Percentiles rank a stretch among this genome's conserved stretches.
These are phyloP conservation scores for Gomphus sp. DNA, from an alignment of 1,284 basidiomycete genomes.

Conservation along the genomic window DNA sequence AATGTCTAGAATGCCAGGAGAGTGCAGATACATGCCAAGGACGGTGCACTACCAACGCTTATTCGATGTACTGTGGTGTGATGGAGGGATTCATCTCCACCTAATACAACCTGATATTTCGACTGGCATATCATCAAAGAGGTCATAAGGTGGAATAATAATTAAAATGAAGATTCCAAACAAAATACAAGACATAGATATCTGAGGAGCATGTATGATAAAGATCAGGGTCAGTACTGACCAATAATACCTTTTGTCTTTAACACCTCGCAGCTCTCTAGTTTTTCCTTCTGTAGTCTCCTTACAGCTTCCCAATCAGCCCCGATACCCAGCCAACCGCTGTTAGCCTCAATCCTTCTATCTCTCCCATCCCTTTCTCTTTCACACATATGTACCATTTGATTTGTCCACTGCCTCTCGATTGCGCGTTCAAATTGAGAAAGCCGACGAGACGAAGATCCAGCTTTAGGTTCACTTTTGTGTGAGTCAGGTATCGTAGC, in stretches of 20 bases:
- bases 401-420: conserved; percentile 63
- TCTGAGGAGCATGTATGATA: neutral
- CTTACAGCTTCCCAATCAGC: conserved; percentile 83
- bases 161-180: neutral
- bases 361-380: conserved; percentile 51
- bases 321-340: conserved; percentile 79
- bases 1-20: neutral
- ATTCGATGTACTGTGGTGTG: neutral
- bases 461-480: conserved; percentile 23
- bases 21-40: neutral
- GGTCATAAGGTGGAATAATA: neutral
- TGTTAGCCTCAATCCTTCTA: conserved; percentile 60
- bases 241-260: conserved; percentile 21
- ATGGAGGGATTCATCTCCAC: neutral
- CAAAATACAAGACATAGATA: neutral
- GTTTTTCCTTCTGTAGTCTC: conserved; percentile 52
- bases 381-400: conserved; percentile 65
- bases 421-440: conserved; percentile 57
- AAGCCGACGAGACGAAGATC: conserved; percentile 21
- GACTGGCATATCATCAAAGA: neutral
- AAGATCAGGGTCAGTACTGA: neutral
- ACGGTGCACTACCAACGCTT: neutral
- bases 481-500: conserved; percentile 45
- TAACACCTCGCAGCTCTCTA: conserved; percentile 71
- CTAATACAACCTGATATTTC: neutral